These are phyloP conservation scores for Dictyophora rubrovolvata DNA, from an alignment of 768 basidiomycete species.

Conservation along the genomic window DNA sequence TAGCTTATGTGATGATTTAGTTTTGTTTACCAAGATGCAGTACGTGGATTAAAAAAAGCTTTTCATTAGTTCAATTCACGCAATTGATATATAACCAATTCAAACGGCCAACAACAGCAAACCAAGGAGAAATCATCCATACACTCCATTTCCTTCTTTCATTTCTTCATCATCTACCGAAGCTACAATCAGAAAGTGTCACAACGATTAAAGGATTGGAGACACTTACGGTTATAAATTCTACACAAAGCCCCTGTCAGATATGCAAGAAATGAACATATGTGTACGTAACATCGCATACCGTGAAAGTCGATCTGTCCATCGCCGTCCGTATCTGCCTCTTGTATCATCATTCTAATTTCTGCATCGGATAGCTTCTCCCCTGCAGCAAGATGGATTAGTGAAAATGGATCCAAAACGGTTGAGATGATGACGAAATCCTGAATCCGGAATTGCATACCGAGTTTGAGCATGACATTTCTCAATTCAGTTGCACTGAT, in stretches of 20 bases:
- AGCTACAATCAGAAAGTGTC: neutral
- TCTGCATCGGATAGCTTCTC: constrained; percentile 34
- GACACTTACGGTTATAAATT: neutral
- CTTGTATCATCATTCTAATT: constrained; percentile 38
- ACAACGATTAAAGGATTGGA: neutral
- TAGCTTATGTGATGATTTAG: neutral
- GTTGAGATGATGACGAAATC: neutral
- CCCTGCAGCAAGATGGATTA: constrained; percentile 22
- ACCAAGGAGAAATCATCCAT: neutral
- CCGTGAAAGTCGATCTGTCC: constrained; percentile 24
- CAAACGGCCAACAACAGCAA: too few relatives aligned
- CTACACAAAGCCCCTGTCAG: neutral
- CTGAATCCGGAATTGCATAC: constrained; percentile 12
- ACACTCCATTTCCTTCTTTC: neutral
- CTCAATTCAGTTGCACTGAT: constrained; percentile 35
- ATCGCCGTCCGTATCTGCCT: constrained; percentile 37
- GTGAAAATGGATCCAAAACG: neutral
- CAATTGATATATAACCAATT: too few relatives aligned
- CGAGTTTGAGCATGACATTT: constrained; percentile 36
- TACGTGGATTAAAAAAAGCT: neutral
- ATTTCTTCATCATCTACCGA: neutral
- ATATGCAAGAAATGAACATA: neutral
- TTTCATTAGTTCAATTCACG: too few relatives aligned
- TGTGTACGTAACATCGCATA: neutral
- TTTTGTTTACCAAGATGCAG: neutral